Percentiles rank a stretch among this genome's conserved stretches.
Conservation (phyloP, 2,329 filamentous ascomycete species). For the Cytospora chrysosperma region DNA sequence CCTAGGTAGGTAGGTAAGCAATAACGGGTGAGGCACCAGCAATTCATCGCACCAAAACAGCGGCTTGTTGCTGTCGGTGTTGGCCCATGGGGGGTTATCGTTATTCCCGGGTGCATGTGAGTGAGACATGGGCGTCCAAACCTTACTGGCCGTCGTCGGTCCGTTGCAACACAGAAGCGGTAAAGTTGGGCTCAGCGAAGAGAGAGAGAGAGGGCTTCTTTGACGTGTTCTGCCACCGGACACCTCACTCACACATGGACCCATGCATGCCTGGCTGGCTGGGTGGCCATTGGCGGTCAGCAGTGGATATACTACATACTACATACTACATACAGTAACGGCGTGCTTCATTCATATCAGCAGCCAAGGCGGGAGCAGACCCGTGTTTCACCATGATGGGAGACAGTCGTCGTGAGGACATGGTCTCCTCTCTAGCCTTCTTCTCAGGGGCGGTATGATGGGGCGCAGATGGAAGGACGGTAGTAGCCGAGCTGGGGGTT, state of each 20-base stretch:
- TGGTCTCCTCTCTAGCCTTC: background rate
- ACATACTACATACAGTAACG: no score
- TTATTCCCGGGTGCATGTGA: constrained; percentile 5
- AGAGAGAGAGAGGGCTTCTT: background rate
- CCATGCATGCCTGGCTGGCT: background rate
- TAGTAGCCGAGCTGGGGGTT: background rate
- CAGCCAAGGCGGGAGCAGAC: background rate
- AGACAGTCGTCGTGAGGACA: background rate
- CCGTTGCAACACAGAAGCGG: background rate
- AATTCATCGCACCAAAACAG: constrained; percentile 11
- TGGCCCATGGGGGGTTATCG: no score
- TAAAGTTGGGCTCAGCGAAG: background rate
- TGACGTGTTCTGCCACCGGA: background rate
- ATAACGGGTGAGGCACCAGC: background rate
- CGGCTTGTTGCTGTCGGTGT: constrained; percentile 1
- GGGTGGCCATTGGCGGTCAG: no score
- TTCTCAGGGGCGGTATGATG: background rate
- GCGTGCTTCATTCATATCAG: background rate
- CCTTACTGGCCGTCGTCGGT: constrained; percentile 1
- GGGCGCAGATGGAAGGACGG: background rate
- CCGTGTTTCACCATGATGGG: background rate
- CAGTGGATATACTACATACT: no score
- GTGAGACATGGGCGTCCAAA: background rate
- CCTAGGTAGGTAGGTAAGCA: no score
- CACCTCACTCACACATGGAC: background rate